phyloP scores from a whole-genome alignment of 2,329 filamentous ascomycete genomes.

The Calonectria pteridis region DNA sequence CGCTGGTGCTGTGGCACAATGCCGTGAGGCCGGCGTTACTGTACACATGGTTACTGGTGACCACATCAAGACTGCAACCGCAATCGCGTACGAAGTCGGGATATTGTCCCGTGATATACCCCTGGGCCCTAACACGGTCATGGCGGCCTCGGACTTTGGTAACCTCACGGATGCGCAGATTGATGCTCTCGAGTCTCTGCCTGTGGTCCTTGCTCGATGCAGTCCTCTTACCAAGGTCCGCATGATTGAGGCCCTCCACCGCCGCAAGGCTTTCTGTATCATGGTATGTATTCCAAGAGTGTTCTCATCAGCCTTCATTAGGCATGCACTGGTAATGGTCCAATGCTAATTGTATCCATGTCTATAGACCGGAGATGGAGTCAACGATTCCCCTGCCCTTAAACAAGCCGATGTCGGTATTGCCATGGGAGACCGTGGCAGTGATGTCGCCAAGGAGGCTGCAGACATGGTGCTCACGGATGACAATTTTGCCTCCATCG shows the following conservation, averaged over 20 bases:
- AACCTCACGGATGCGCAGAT: constrained; percentile 72
- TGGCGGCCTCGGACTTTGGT: constrained; percentile 74
- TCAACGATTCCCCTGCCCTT: constrained; percentile 80
- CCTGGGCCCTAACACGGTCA: constrained; percentile 61
- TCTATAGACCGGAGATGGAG: constrained; percentile 74
- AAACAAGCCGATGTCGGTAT: constrained; percentile 82
- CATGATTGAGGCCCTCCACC: constrained; percentile 80
- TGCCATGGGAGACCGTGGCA: constrained; percentile 78
- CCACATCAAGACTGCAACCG: constrained; percentile 75
- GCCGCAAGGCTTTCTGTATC: constrained; percentile 75
- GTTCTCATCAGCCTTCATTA: too few species aligned
- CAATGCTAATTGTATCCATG: background rate
- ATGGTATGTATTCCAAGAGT: constrained; percentile 56
- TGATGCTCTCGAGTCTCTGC: constrained; percentile 70
- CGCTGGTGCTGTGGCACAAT: constrained; percentile 69
- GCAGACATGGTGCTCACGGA: constrained; percentile 90
- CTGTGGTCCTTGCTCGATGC: constrained; percentile 77
- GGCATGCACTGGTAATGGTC: background rate
- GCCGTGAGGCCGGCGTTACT: constrained; percentile 71
- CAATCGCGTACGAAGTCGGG: constrained; percentile 75
- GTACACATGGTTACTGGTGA: constrained; percentile 80
- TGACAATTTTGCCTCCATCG: constrained; percentile 87
- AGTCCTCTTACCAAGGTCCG: constrained; percentile 80
- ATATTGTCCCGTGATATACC: constrained; percentile 61
- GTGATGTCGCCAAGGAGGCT: constrained; percentile 83